A percentile compares a stretch with the other conserved stretches of the same genome.
Conservation (phyloP, 495 filamentous ascomycete species). For the Podospora conica region DNA sequence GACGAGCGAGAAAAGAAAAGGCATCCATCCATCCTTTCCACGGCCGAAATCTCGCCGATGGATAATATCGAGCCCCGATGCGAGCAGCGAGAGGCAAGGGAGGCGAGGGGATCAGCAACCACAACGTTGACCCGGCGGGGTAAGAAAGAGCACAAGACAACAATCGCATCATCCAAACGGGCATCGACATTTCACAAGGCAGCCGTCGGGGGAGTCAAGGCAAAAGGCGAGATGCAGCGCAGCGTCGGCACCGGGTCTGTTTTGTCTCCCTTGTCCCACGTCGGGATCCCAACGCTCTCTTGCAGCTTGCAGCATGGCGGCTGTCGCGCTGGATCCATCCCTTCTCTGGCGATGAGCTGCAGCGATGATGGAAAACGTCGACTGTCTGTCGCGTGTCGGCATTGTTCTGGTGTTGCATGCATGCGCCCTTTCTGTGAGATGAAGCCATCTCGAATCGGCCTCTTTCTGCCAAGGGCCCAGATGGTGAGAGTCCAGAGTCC, state of each 20-base stretch:
- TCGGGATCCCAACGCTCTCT: not conserved
- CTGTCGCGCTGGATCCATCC: not conserved
- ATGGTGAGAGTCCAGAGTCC: not conserved
- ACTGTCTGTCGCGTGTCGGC: not conserved
- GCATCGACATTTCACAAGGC: not conserved
- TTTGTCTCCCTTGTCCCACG: not conserved
- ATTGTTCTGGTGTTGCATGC: not conserved
- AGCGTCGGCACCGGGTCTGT: no score
- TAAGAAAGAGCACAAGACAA: not conserved
- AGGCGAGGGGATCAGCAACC: not conserved
- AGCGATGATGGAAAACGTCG: not conserved
- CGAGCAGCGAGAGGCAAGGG: not conserved
- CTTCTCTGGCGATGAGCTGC: not conserved
- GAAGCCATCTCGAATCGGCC: not conserved
- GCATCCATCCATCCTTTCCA: no score
- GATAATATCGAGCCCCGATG: not conserved
- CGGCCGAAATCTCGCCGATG: not conserved
- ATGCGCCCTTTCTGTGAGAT: not conserved
- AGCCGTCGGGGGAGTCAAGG: not conserved
- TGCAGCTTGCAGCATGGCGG: not conserved
- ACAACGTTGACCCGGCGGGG: not conserved
- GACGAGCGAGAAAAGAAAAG: not conserved
- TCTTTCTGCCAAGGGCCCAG: not conserved
- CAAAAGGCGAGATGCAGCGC: no score
- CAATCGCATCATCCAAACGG: not conserved